Conservation (phyloP, 2,329 filamentous ascomycete species). For the Dothistroma septosporum region DNA sequence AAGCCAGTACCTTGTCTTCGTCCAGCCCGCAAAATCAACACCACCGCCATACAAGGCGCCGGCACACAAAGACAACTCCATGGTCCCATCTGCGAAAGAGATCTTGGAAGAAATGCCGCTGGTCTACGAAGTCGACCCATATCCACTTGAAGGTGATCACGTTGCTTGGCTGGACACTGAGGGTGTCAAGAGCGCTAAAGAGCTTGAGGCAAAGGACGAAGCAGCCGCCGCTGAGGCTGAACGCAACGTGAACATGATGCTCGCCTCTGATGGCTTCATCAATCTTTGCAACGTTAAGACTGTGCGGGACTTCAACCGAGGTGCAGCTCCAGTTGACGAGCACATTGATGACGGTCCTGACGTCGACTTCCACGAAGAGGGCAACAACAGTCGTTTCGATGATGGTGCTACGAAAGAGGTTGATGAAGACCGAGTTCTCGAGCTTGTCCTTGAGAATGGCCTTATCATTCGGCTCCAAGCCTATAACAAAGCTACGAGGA, state of each 20-base stretch:
- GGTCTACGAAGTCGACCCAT: constrained; percentile 60
- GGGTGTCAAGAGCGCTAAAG: constrained; percentile 32
- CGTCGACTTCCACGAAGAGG: constrained; percentile 51
- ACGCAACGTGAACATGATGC: constrained; percentile 56
- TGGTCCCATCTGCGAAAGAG: constrained; percentile 52
- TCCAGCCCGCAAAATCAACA: constrained; percentile 54
- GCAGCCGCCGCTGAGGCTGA: constrained; percentile 57
- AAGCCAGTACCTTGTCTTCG: constrained; percentile 61
- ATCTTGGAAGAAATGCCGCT: constrained; percentile 57
- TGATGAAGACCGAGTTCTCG: constrained; percentile 57
- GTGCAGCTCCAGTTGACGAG: constrained; percentile 51
- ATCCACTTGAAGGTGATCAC: constrained; percentile 49
- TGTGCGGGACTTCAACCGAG: constrained; percentile 53
- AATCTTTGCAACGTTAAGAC: constrained; percentile 55
- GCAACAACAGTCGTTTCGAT: constrained; percentile 34
- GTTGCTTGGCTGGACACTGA: constrained; percentile 55
- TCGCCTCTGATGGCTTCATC: constrained; percentile 61
- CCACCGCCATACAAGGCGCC: constrained; percentile 54
- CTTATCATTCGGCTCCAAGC: constrained; percentile 56
- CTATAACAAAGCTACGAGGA: constrained; percentile 54
- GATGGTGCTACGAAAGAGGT: constrained; percentile 53
- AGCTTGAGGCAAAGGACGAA: constrained; percentile 51
- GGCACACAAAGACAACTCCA: constrained; percentile 37
- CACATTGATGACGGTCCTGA: constrained; percentile 51
- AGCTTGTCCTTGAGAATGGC: constrained; percentile 58